Conservation (phyloP, 805 yeast species). For the Monosporozyma unispora region DNA sequence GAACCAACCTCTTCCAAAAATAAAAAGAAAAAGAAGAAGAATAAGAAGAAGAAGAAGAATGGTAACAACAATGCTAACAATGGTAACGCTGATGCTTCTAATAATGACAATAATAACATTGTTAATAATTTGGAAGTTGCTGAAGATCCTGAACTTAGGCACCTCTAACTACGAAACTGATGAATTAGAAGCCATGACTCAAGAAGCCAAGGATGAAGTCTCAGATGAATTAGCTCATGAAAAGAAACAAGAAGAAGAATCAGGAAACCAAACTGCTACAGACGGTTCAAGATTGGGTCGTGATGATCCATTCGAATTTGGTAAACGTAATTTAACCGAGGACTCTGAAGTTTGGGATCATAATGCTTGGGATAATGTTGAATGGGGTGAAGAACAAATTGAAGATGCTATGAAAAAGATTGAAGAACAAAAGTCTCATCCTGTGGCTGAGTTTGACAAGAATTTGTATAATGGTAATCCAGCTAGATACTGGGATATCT, state of each 20-base stretch:
- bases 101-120: slow-evolving; percentile 1
- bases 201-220: slow-evolving; percentile 19
- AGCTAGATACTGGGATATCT: slow-evolving; percentile 90
- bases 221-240: slow-evolving; percentile 19
- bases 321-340: slow-evolving; percentile 66
- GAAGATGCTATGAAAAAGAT: slow-evolving; percentile 67
- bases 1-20: slow-evolving; percentile 7
- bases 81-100: background rate
- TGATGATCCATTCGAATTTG: slow-evolving; percentile 86
- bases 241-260: slow-evolving; percentile 7
- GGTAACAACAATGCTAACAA: slow-evolving; percentile 1
- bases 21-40: slow-evolving; percentile 23
- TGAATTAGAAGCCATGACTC: slow-evolving; percentile 14
- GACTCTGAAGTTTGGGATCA: slow-evolving; percentile 81
- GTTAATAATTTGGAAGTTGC: slow-evolving; percentile 13
- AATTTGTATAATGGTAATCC: slow-evolving; percentile 73
- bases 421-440: slow-evolving; percentile 62
- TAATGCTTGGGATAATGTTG: slow-evolving; percentile 94
- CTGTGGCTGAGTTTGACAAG: slow-evolving; percentile 85
- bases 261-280: slow-evolving; percentile 6
- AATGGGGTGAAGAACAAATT: slow-evolving; percentile 90
- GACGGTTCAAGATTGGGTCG: slow-evolving; percentile 54
- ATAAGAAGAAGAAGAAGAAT: slow-evolving; percentile 25
- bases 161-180: slow-evolving; percentile 15
- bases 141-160: slow-evolving; percentile 24